Evolutionary conservation across 768 basidiomycete genomes (phyloP), one percentile per base, ranked within the genome.

Genomic region (Termitomyces sp.): DNA sequence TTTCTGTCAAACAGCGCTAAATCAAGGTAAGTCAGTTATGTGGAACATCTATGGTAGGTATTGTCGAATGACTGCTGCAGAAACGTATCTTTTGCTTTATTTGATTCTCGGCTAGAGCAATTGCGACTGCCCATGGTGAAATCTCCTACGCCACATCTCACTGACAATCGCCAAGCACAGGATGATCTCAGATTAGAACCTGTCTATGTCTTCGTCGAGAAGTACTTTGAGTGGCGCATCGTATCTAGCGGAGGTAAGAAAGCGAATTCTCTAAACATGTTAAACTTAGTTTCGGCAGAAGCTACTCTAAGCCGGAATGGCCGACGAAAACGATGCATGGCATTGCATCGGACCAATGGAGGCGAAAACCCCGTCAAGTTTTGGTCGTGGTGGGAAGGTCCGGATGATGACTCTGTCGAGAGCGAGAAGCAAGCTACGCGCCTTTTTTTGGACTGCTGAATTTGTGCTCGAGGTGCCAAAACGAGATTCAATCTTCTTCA

Each of bases 101-200:
- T 89, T 61, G 87, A 89, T 64, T 81, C 83, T 23, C 72, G 71
- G 27, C 62, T 88, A n/a, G 72, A 76, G 47, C 63, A 72, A n/a
- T 61, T 85, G 48, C 75, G 70, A 56, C 69, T 85, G 2, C 82
- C 85, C 2, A 67, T 84, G 12, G 62, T 76, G 27, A 76, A 72
- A 30, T 58, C 61, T 25, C 70, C 70, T 2, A 44, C 57, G 42
- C 54, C 55, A 12, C 54, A 56, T 55, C 56, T 44, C 16, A n/a
- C n/a, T 50, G 42, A 48, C n/a, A 17, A 55, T 42, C 3, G 32
- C 23, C 56, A 54, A 32, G 37, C 17, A 25, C 56, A 35, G 27
- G 23, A 53, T 19, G 10, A 14, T 10, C 58, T 60, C 40, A 61
- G 68, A 45, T 64, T 68, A 35, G 74, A 78, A 61, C 58, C 71